These are phyloP conservation scores for Petrea volubilis DNA, from an alignment of 257 asterid species.

Conservation along the genomic window DNA sequence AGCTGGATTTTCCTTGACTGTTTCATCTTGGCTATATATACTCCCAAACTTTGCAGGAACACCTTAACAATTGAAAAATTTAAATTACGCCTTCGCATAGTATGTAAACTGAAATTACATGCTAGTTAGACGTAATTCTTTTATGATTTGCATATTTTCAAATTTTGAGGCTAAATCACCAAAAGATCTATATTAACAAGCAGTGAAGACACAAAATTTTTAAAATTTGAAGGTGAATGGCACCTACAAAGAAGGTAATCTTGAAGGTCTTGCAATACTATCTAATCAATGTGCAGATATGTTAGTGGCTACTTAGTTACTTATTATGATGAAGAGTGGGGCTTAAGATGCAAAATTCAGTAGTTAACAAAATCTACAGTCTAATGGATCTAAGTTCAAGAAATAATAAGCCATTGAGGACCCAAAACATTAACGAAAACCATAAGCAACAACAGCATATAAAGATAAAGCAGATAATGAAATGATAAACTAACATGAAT, in stretches of 20 bases:
- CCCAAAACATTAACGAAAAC: not conserved
- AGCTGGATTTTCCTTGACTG: slow-evolving; percentile 17
- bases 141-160: not conserved
- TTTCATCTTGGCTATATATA: slow-evolving; percentile 14
- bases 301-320: not conserved
- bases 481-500: slow-evolving; percentile 32
- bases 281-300: not conserved
- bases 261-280: not conserved
- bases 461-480: not conserved
- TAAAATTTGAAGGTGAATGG: not conserved
- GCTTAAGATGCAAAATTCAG: not conserved
- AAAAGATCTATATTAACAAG: not conserved
- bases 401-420: not conserved
- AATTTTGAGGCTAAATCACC: not conserved
- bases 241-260: not conserved
- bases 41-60: slow-evolving; percentile 25
- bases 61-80: slow-evolving; percentile 26
- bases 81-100: not conserved
- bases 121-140: not conserved
- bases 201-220: not conserved
- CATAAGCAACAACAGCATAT: not conserved
- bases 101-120: not conserved
- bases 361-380: not conserved
- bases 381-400: not conserved
- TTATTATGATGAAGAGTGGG: not conserved